phyloP scores from a whole-genome alignment of 2,329 filamentous ascomycete genomes.

The Aureobasidium uvarum region DNA sequence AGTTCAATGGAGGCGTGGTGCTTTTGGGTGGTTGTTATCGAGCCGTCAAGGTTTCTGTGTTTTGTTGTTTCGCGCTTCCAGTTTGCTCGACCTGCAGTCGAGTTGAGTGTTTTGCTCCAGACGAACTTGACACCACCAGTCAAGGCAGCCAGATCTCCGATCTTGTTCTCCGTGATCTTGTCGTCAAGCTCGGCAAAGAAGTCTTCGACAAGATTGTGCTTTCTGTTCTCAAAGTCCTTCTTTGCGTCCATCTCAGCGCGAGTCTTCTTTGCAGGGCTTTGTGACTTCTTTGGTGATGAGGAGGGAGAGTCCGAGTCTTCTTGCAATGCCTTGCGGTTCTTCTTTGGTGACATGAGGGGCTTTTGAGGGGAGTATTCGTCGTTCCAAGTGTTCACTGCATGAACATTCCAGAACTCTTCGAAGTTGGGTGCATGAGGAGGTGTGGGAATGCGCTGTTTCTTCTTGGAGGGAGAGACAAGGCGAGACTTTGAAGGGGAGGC shows the following conservation, averaged over 20 bases:
- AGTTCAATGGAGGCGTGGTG: slow-evolving; percentile 76
- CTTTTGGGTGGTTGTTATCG: slow-evolving; percentile 34
- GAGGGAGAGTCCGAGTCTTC: slow-evolving; percentile 31
- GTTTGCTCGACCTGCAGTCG: slow-evolving; percentile 65
- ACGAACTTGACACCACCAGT: slow-evolving; percentile 69
- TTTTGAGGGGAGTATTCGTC: slow-evolving; percentile 59
- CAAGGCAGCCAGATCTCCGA: slow-evolving; percentile 57
- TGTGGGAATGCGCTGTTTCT: slow-evolving; percentile 49
- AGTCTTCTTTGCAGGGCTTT: slow-evolving; percentile 37
- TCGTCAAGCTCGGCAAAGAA: slow-evolving; percentile 70
- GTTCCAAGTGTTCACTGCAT: slow-evolving; percentile 62
- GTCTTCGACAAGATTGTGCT: slow-evolving; percentile 59
- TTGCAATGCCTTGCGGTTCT: slow-evolving; percentile 32
- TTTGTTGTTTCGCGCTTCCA: slow-evolving; percentile 49
- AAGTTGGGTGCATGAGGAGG: slow-evolving; percentile 55
- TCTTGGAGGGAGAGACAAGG: slow-evolving; percentile 51
- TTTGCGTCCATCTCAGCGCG: slow-evolving; percentile 44
- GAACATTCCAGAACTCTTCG: slow-evolving; percentile 61
- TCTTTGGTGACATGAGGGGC: slow-evolving; percentile 42
- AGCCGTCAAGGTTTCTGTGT: slow-evolving; percentile 30
- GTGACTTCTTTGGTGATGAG: slow-evolving; percentile 43
- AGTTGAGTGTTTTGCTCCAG: slow-evolving; percentile 77
- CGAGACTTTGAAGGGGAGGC: slow-evolving; percentile 44
- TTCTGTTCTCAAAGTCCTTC: slow-evolving; percentile 62
- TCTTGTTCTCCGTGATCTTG: slow-evolving; percentile 59